Base-by-base conservation (phyloP, 2,329 filamentous ascomycete species). In the Hymenoscyphus albidus region DNA sequence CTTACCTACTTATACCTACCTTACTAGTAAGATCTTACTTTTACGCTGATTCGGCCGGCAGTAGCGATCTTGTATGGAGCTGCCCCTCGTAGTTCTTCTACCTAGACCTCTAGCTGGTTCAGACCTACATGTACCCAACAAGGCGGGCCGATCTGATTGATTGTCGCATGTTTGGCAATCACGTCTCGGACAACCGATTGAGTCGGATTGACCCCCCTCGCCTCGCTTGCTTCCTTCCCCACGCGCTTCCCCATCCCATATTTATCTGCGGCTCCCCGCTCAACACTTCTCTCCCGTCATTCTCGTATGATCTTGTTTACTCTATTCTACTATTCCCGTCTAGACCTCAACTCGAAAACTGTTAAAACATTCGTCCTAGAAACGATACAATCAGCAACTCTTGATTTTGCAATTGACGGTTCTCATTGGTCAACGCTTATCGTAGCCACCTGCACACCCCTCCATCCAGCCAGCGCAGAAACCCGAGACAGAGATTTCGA, bases 81-180 rank as follows among this genome's bases (percentile, higher is more conserved):
- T 6, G 35, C 9, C 35, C 35, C 35, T 35, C 35, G 35, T 35
- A 35, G 27, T 35, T 35, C 35, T 35, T 35, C 35, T 35, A 35
- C 9, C 35, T 27, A 27, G 27, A 27, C 27, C 3, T 27, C 27
- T 27, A 27, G 27, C 2, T 3, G 27, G 27, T 27, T 27, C 27
- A 27, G 27, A 3, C 27, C 27, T 27, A 27, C 27, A 27, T 27
- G 27, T 27, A 27, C 27, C 27, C 27, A 27, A 27, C 27, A 27
- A 27, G 27, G 27, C 27, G 27, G 27, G 27, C 27, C 27, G 27
- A 27, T 27, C 27, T 3, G 1, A 51, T 18, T 51, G 18, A 18
- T 22, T 51, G 18, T 51, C 44, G 44, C 44, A 54, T 54, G 48
- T 54, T 54, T 54, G 48, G 22, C 10, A 54, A 54, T 54, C 48